Evolutionary conservation across 345 rosid species (phyloP).

Genomic region (Citrus unshiu): DNA sequence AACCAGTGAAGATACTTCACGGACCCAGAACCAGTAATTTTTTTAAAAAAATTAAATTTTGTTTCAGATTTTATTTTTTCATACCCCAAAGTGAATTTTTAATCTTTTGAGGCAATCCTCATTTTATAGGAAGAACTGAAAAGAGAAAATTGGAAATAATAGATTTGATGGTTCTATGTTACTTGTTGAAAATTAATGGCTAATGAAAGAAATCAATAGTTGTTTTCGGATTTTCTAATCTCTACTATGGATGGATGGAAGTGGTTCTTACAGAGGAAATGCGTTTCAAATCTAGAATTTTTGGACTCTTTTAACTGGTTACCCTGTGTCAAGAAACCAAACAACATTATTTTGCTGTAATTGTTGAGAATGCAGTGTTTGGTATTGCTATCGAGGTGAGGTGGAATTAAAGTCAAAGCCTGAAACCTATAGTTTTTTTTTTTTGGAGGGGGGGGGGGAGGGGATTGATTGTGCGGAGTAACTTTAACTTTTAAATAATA

Average conservation of each 20-base stretch:
- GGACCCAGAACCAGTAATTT: conserved; percentile 21
- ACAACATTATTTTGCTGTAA: background rate
- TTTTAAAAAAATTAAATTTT: background rate
- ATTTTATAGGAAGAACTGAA: background rate
- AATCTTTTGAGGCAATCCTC: background rate
- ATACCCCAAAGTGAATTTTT: background rate
- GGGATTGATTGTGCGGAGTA: too few species aligned
- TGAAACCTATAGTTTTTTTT: too few species aligned
- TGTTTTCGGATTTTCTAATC: background rate
- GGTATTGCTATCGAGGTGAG: too few species aligned
- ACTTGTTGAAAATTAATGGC: background rate
- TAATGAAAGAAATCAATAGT: background rate
- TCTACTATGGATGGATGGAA: background rate
- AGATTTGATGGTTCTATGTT: background rate
- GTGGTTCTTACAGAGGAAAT: background rate
- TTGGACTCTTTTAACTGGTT: background rate
- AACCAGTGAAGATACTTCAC: conserved; percentile 50
- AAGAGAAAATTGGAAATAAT: background rate
- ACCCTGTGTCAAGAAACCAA: background rate
- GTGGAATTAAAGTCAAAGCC: too few species aligned
- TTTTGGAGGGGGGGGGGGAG: too few species aligned
- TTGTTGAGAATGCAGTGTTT: too few species aligned
- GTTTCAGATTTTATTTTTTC: background rate
- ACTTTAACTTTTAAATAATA: too few species aligned
- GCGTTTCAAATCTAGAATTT: background rate